Conservation (phyloP, 306 rosid species). For the Oemleria cerasiformis region DNA sequence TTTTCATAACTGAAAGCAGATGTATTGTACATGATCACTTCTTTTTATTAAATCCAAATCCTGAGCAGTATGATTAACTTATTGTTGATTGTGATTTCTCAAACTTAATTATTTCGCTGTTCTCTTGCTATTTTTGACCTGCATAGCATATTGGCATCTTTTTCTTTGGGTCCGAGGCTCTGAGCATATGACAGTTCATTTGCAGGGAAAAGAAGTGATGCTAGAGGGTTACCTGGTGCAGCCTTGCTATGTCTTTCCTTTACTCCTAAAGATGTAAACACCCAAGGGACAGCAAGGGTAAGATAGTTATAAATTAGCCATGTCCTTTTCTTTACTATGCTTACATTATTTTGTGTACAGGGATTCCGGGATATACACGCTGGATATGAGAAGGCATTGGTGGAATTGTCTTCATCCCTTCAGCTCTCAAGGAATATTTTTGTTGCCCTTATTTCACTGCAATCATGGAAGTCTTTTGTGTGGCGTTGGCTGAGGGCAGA, state of each 20-base stretch:
- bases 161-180: constrained; percentile 23
- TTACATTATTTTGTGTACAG: constrained; percentile 37
- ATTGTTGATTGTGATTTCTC: constrained; percentile 4
- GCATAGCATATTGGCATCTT: constrained; percentile 5
- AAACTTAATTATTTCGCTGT: constrained; percentile 15
- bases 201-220: constrained; percentile 58
- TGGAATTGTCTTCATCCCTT: constrained; percentile 77
- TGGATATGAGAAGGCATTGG: constrained; percentile 64
- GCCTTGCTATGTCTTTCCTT: constrained; percentile 71
- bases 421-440: constrained; percentile 82
- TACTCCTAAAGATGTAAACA: constrained; percentile 60
- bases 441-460: constrained; percentile 73
- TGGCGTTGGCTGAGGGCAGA: constrained; percentile 80
- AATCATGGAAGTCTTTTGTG: constrained; percentile 90
- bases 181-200: constrained; percentile 19
- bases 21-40: constrained; percentile 12
- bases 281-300: constrained; percentile 52
- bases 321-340: constrained; percentile 22
- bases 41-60: constrained; percentile 6
- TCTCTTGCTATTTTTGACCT: constrained; percentile 13
- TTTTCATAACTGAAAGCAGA: neutral
- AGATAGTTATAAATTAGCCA: constrained; percentile 27
- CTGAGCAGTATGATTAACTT: constrained; percentile 12
- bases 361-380: constrained; percentile 56
- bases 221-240: constrained; percentile 79